Conservation (phyloP, 2,329 filamentous ascomycete genomes). For the Bimuria novae-zelandiae region DNA sequence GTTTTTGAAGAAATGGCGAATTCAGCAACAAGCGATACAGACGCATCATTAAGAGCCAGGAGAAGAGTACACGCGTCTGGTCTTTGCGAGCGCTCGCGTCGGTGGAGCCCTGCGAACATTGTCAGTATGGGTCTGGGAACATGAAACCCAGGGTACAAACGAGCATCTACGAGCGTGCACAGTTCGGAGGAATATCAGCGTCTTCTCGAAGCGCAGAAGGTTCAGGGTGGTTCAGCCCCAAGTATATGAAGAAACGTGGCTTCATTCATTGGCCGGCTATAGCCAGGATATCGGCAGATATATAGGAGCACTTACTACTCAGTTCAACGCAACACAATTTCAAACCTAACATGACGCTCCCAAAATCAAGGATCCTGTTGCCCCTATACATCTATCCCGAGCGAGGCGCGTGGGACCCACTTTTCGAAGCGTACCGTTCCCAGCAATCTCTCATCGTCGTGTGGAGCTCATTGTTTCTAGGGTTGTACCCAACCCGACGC, state of each 20-base stretch:
- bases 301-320: neutral
- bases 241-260: slow-evolving; percentile 7
- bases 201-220: no score
- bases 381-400: slow-evolving; percentile 58
- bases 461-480: slow-evolving; percentile 4
- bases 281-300: slow-evolving; percentile 11
- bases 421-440: slow-evolving; percentile 49
- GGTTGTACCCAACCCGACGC: slow-evolving; percentile 37
- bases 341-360: neutral
- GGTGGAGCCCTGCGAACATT: neutral
- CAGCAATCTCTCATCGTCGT: neutral
- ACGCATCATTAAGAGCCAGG: neutral
- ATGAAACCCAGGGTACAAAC: no score
- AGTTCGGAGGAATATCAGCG: no score
- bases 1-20: no score
- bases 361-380: slow-evolving; percentile 47
- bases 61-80: neutral
- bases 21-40: no score
- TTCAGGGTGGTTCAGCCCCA: no score
- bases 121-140: no score
- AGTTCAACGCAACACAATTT: neutral
- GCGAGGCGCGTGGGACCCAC: slow-evolving; percentile 53
- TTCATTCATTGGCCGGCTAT: slow-evolving; percentile 8
- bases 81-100: neutral
- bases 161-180: no score